Conservation (phyloP, 2,329 filamentous ascomycete species). For the Colletotrichum cereale region DNA sequence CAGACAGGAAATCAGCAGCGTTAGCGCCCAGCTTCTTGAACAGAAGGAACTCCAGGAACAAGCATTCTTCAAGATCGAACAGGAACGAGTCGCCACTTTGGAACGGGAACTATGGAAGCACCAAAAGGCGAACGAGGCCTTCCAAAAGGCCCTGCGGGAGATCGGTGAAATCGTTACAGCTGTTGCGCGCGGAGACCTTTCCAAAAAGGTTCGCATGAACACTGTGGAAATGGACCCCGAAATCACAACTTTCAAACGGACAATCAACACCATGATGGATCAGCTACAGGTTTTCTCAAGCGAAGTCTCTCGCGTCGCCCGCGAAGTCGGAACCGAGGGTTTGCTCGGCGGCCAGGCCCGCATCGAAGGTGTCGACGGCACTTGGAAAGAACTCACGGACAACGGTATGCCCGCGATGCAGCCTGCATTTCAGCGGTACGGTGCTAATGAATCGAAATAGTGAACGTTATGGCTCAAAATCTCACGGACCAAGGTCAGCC, state of each 20-base stretch:
- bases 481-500: conserved; percentile 77
- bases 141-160: conserved; percentile 95
- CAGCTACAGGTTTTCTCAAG: conserved; percentile 96
- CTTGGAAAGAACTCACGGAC: conserved; percentile 96
- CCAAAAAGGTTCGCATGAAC: conserved; percentile 97
- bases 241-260: conserved; percentile 97
- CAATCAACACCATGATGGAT: conserved; percentile 99
- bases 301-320: conserved; percentile 93
- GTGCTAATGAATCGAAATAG: conserved; percentile 52
- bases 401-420: conserved; percentile 67
- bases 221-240: conserved; percentile 97
- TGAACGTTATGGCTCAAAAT: conserved; percentile 88
- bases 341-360: conserved; percentile 93
- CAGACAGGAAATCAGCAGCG: conserved; percentile 85
- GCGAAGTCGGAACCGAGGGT: conserved; percentile 96
- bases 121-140: conserved; percentile 97
- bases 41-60: conserved; percentile 88
- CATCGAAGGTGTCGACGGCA: conserved; percentile 93
- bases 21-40: conserved; percentile 86
- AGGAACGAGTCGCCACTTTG: conserved; percentile 87
- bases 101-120: conserved; percentile 97
- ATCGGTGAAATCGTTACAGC: conserved; percentile 98
- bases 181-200: conserved; percentile 93
- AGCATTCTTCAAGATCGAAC: conserved; percentile 85
- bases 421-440: not conserved